Evolutionary conservation across 768 basidiomycete species (phyloP), one percentile per base, ranked within the genome.

Genomic region (Xerocomellus amylosporus): DNA sequence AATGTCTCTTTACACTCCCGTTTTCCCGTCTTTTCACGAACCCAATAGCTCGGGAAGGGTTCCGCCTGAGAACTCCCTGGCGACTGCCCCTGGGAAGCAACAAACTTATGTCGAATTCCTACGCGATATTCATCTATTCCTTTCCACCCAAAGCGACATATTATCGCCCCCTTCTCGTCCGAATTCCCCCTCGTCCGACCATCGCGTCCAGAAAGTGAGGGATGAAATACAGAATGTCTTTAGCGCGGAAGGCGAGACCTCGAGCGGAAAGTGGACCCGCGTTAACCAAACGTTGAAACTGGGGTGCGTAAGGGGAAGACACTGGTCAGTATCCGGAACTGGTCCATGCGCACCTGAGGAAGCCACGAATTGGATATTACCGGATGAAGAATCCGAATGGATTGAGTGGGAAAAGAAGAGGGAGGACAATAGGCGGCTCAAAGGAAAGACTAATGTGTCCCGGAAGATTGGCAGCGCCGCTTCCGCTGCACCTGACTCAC

Each of bases 301-400:
- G 53, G 72, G 72, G 7, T 71, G 72, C 36, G 73, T 78, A 8
- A 71, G 73, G 51, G 74, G 75, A 15, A 70, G 70, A 33, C 17
- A 63, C 58, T 57, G 60, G 55, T 71, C 49, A 53, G 67, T 33
- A 58, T 61, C 40, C 51, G 60, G 30, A 56, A 51, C 31, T 65
- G 63, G 60, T 70, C 40, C 53, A 55, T 54, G 36, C 54, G 36
- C 43, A 55, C 59, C 15, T 40, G 69, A 61, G 51, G 71, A 57
- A 58, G 56, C 58, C 22, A 53, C 62, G 20, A 65, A 69, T 33
- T 70, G 69, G 67, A 62, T 73, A 59, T 49, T 82, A 58, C 78
- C 79, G 12, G 72, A 73, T 24, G 77, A 75, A 17, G 82, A 83
- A 62, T 72, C 72, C 42, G 76, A 78, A 34, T 82, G 82, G 80